Evolutionary conservation across 2,329 filamentous ascomycete species (phyloP), one percentile per base, ranked within the genome.

Genomic region (Colletotrichum sp.): DNA sequence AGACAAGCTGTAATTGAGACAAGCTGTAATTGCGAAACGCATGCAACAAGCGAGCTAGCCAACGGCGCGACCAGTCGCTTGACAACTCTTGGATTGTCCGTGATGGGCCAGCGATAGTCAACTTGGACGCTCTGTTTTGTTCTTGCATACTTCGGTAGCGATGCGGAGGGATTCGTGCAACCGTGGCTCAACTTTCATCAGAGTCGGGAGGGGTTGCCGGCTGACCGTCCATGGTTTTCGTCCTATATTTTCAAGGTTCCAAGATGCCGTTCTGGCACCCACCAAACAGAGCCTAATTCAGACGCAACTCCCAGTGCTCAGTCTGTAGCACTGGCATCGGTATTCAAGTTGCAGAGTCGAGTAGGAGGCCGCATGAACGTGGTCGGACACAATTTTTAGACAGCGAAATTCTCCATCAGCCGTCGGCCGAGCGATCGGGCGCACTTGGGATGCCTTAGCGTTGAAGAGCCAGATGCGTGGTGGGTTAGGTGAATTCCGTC

Each of bases 401-500:
- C n/a, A 25, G 43, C 43, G 43, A 52, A 25, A 25, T 52, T 52
- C 61, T 64, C n/a, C 32, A 27, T 64, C 34, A 43, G 25, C 28
- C 28, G 62, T 52, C 18, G 36, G 36, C 27, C 9, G 34, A 73
- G 16, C 8, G 39, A 39, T 28, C 32, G 28, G 71, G 66, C 71
- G 66, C 56, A 30, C 69, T n/a, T 43, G 43, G 16, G 16, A 18
- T 74, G 60, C 48, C 60, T 52, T 71, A 66, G 71, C 67, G 67
- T 71, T 66, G 27, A 60, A 58, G 62, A 43, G 52, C 15, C 65
- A 10, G 5, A 65, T 71, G 16, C 15, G 16, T 68, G 56, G 34
- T 72, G 73, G 73, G 73, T 73, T 72, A 75, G 62, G 73, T 75
- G 69, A 75, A 60, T 75, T 72, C 12, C 15, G 32, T 55, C 43